Conservation (phyloP, 306 rosid species). For the Rosa lucieae region DNA sequence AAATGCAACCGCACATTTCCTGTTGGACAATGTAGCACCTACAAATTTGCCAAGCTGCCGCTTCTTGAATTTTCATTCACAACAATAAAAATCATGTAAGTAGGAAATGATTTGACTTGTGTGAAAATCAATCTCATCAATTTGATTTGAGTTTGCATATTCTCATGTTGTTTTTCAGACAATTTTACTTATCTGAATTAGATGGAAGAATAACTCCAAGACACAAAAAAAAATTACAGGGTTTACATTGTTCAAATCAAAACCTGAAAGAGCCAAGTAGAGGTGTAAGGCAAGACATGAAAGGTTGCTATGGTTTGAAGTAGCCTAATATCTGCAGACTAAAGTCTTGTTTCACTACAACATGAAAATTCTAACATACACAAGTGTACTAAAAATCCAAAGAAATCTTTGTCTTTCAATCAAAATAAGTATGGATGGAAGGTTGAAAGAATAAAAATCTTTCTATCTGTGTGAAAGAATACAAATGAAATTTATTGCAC, state of each 20-base stretch:
- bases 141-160: not conserved
- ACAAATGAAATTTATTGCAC: not conserved
- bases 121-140: not conserved
- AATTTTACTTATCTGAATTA: not conserved
- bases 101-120: not conserved
- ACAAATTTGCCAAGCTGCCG: slow-evolving; percentile 21
- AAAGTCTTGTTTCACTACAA: not conserved
- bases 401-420: not conserved
- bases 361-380: not conserved
- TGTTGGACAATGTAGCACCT: slow-evolving; percentile 28
- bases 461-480: not conserved
- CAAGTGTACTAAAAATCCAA: not conserved
- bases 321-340: not conserved
- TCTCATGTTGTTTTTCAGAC: not conserved
- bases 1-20: slow-evolving; percentile 12
- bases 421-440: not conserved
- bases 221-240: not conserved
- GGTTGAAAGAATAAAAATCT: not conserved
- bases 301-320: not conserved
- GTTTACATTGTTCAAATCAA: not conserved
- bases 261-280: not conserved
- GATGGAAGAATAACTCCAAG: not conserved
- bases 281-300: not conserved
- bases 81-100: not conserved
- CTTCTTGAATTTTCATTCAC: not conserved